Evolutionary conservation across 306 rosid species (phyloP).

Genomic region (Casuarina equisetifolia): DNA sequence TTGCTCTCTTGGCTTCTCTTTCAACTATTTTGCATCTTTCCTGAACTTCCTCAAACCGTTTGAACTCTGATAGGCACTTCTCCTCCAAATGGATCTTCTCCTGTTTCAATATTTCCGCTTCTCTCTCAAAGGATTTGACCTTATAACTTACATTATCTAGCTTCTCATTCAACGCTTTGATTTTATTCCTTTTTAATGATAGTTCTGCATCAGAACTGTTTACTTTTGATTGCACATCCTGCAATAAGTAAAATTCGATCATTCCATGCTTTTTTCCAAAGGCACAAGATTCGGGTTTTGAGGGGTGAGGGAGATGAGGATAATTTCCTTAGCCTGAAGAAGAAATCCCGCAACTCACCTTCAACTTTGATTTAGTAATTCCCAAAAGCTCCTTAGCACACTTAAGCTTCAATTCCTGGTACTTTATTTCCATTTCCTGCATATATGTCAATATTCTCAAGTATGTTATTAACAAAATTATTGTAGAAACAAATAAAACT

Average conservation of each 20-base stretch:
- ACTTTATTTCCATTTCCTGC: slow-evolving; percentile 84
- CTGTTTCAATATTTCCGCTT: slow-evolving; percentile 60
- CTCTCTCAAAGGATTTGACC: slow-evolving; percentile 81
- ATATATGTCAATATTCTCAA: slow-evolving; percentile 28
- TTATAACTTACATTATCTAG: slow-evolving; percentile 57
- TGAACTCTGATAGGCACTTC: slow-evolving; percentile 68
- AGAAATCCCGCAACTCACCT: slow-evolving; percentile 51
- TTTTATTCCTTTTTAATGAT: slow-evolving; percentile 58
- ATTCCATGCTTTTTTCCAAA: too few relatives aligned
- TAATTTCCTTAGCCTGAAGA: not conserved
- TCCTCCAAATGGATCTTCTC: slow-evolving; percentile 77
- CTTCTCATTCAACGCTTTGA: slow-evolving; percentile 58
- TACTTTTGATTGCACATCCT: slow-evolving; percentile 85
- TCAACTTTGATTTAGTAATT: slow-evolving; percentile 69
- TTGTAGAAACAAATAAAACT: not conserved
- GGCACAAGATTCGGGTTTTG: too few relatives aligned
- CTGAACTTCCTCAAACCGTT: slow-evolving; percentile 73
- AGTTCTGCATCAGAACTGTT: slow-evolving; percentile 70
- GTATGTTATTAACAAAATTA: not conserved
- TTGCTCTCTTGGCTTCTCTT: slow-evolving; percentile 69
- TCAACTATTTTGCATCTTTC: slow-evolving; percentile 80
- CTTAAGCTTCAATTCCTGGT: slow-evolving; percentile 62
- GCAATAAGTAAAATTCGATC: slow-evolving; percentile 25
- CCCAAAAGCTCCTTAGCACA: slow-evolving; percentile 81
- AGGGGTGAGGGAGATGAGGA: not conserved